These are phyloP conservation scores for Hanseniaspora uvarum DNA, from an alignment of 1,139 yeast genomes.

Conservation along the genomic window DNA sequence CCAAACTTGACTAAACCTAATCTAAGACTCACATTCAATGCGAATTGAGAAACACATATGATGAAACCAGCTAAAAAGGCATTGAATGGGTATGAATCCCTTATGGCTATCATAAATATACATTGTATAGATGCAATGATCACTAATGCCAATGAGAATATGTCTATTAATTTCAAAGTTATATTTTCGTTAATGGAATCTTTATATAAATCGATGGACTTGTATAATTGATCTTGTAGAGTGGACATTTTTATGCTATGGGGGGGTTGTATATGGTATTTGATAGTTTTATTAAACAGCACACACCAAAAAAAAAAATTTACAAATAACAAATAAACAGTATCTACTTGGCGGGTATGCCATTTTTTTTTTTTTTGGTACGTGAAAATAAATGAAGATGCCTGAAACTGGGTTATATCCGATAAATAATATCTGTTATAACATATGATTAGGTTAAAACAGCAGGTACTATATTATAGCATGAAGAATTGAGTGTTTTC, in stretches of 20 bases:
- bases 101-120: conserved; percentile 61
- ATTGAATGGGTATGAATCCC: conserved; percentile 83
- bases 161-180: conserved; percentile 57
- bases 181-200: conserved; percentile 29
- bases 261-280: not conserved
- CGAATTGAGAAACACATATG: conserved; percentile 91
- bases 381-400: no score
- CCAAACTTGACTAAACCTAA: conserved; percentile 52
- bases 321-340: no score
- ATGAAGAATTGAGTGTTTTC: no score
- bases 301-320: conserved; percentile 26
- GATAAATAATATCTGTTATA: no score
- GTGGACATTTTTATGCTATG: conserved; percentile 29
- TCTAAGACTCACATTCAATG: conserved; percentile 68
- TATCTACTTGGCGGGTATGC: no score
- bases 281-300: not conserved
- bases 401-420: no score
- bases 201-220: conserved; percentile 42
- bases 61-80: conserved; percentile 91
- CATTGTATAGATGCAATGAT: conserved; percentile 69
- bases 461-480: no score
- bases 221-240: conserved; percentile 16
- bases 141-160: conserved; percentile 65
- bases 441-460: no score
- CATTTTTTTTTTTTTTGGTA: no score